phyloP scores from a whole-genome alignment of 2,329 filamentous ascomycete genomes.

The Tolypocladium ophioglossoides region DNA sequence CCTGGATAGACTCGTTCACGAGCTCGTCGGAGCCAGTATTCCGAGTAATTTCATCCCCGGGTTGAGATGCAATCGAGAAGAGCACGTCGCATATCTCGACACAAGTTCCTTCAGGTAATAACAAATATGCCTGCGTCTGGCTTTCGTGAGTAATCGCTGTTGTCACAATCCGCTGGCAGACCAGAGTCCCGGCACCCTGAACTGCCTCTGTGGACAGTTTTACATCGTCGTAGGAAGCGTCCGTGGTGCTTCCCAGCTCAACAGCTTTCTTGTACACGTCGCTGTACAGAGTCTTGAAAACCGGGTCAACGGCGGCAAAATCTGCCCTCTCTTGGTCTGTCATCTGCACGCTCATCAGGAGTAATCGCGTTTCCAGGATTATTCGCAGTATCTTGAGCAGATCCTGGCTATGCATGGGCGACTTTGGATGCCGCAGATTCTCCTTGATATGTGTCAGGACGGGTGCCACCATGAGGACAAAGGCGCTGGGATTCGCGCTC shows the following conservation, averaged over 20 bases:
- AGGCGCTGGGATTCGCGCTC: slow-evolving; percentile 36
- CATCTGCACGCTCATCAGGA: slow-evolving; percentile 24
- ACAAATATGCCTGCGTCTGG: slow-evolving; percentile 9
- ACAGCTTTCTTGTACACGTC: slow-evolving; percentile 31
- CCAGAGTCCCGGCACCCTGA: slow-evolving; percentile 34
- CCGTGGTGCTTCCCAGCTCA: slow-evolving; percentile 13
- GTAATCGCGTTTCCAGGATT: slow-evolving; percentile 34
- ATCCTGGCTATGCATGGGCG: slow-evolving; percentile 38
- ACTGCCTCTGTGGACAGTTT: slow-evolving; percentile 32
- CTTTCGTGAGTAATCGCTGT: background rate
- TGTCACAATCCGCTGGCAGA: slow-evolving; percentile 23
- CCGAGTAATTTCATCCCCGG: slow-evolving; percentile 10
- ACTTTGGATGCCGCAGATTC: slow-evolving; percentile 39
- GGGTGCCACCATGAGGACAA: slow-evolving; percentile 35
- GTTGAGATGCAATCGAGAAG: slow-evolving; percentile 17
- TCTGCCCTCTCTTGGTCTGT: slow-evolving; percentile 23
- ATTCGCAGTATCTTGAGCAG: slow-evolving; percentile 40
- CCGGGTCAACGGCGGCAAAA: slow-evolving; percentile 23
- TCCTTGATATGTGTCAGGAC: slow-evolving; percentile 38
- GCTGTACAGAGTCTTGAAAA: slow-evolving; percentile 31
- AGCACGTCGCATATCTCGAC: slow-evolving; percentile 26
- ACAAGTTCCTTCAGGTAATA: slow-evolving; percentile 24
- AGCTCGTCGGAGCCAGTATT: slow-evolving; percentile 21
- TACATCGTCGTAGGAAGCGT: slow-evolving; percentile 24
- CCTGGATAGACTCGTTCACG: slow-evolving; percentile 28